Base-by-base conservation (phyloP, 768 basidiomycete species). In the Lactarius hatsudake region DNA sequence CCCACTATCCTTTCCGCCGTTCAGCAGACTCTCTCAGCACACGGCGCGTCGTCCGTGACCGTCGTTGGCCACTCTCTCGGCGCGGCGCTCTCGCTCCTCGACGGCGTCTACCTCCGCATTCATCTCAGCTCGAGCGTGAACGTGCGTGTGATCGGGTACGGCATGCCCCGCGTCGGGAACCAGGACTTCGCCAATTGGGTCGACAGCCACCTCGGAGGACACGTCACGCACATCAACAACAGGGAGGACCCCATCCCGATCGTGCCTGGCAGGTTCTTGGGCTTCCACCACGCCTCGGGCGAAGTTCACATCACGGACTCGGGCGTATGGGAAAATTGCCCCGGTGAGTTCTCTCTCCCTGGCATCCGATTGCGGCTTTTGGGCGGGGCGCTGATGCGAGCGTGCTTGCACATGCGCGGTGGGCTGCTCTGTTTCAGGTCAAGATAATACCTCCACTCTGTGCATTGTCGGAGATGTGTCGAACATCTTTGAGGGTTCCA, bases 181-280 rank as follows among this genome's bases (percentile, higher is more conserved):
- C 65, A 62, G 28, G 58, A 20, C 4, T 69, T 62, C 17, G 68
- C 61, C 4, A n/a, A 59, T 51, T 67, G 59, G 28, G 59, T 69
- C 32, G 67, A 68, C 53, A 38, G 57, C 80, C 43, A 36, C 58
- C 62, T 82, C 78, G 79, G 81, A 67, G 86, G 87, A 13, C 88
- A 89, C 15, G 70, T 86, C 54, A 85, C 80, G 4, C 86, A 83
- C 66, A 80, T 88, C 73, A 87, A 83, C 73, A 87, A 88, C 75
- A 56, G 74, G 64, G 65, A 79, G 63, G 81, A 82, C 64, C 73
- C 75, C 0, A 70, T 82, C n/a, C 81, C 81, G 2, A 81, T 73
- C 61, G 64, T 72, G 17, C 69, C 73, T 32, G 79, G 79, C 9
- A 72, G 69, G 36, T 76, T 78, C 71, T 74, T 83, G 18, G 83